phyloP scores from a whole-genome alignment of 2,329 filamentous ascomycete species.

The Hyphodiscus sp. region DNA sequence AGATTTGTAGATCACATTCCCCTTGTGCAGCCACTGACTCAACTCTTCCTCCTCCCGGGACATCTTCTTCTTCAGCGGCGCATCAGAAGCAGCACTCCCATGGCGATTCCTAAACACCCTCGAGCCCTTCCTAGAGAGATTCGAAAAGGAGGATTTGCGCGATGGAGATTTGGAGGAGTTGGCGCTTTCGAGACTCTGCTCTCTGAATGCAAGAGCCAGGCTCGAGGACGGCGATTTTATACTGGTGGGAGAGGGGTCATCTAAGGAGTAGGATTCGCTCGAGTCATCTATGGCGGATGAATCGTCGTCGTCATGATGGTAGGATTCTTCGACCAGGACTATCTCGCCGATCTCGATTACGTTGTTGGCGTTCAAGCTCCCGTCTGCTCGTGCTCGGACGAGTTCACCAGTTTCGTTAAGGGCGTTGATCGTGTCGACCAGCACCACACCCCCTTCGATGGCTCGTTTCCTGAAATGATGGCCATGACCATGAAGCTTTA shows the following conservation, averaged over 20 bases:
- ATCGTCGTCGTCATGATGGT: slow-evolving; percentile 4
- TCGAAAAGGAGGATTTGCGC: slow-evolving; percentile 17
- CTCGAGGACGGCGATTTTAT: neutral
- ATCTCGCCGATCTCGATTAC: slow-evolving; percentile 86
- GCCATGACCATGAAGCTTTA: slow-evolving; percentile 44
- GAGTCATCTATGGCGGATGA: slow-evolving; percentile 12
- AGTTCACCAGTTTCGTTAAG: slow-evolving; percentile 83
- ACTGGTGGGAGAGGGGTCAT: neutral
- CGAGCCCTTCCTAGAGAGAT: slow-evolving; percentile 11
- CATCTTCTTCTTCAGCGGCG: slow-evolving; percentile 16
- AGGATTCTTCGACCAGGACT: slow-evolving; percentile 46
- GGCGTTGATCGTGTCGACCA: slow-evolving; percentile 73
- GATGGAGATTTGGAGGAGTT: slow-evolving; percentile 8
- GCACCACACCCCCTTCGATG: slow-evolving; percentile 56
- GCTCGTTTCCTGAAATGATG: slow-evolving; percentile 62
- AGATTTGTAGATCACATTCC: slow-evolving; percentile 64
- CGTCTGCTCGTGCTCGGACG: slow-evolving; percentile 50
- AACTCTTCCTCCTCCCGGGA: slow-evolving; percentile 41
- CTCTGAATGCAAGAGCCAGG: neutral
- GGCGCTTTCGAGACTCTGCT: neutral
- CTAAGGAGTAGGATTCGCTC: slow-evolving; percentile 6
- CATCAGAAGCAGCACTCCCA: slow-evolving; percentile 3
- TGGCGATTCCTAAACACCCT: slow-evolving; percentile 5
- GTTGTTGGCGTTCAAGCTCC: slow-evolving; percentile 60
- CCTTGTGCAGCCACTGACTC: slow-evolving; percentile 49